Conservation (phyloP, 345 rosid species). For the Capsella bursapastoris region DNA sequence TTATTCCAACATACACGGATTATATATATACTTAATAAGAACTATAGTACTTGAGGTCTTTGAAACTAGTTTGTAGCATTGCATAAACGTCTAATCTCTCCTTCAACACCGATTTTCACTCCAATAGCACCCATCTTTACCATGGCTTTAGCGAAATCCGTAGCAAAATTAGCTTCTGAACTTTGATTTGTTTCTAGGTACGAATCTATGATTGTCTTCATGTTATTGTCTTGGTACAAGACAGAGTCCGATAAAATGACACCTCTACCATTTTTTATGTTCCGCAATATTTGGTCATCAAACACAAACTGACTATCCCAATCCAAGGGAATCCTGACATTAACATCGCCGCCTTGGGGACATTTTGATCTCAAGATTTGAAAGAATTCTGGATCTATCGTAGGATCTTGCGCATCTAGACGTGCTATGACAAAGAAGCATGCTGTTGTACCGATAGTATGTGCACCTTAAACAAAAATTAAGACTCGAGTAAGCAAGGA, state of each 20-base stretch:
- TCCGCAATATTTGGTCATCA: conserved; percentile 48
- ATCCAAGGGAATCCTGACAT: conserved; percentile 48
- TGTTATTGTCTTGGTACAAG: conserved; percentile 46
- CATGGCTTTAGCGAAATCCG: conserved; percentile 62
- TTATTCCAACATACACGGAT: neutral
- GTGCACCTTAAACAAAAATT: conserved; percentile 49
- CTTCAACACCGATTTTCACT: conserved; percentile 50
- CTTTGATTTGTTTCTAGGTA: conserved; percentile 35
- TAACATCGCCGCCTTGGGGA: conserved; percentile 41
- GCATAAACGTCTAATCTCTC: conserved; percentile 62
- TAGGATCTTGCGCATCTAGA: conserved; percentile 57
- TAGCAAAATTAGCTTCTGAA: conserved; percentile 42
- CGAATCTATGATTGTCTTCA: conserved; percentile 49
- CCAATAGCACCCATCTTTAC: conserved; percentile 60
- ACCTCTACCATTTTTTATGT: conserved; percentile 48
- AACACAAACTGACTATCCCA: conserved; percentile 51
- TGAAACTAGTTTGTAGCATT: conserved; percentile 47
- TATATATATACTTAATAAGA: neutral
- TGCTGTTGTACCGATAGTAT: conserved; percentile 61
- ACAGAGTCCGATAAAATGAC: conserved; percentile 62
- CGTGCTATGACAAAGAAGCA: conserved; percentile 58
- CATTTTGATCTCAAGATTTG: conserved; percentile 36
- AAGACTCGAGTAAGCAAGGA: neutral
- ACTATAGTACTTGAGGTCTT: neutral
- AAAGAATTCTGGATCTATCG: conserved; percentile 43